Evolutionary conservation across 768 basidiomycete species (phyloP), one percentile per base, ranked within the genome.

Genomic region (Tephrocybe sp.): DNA sequence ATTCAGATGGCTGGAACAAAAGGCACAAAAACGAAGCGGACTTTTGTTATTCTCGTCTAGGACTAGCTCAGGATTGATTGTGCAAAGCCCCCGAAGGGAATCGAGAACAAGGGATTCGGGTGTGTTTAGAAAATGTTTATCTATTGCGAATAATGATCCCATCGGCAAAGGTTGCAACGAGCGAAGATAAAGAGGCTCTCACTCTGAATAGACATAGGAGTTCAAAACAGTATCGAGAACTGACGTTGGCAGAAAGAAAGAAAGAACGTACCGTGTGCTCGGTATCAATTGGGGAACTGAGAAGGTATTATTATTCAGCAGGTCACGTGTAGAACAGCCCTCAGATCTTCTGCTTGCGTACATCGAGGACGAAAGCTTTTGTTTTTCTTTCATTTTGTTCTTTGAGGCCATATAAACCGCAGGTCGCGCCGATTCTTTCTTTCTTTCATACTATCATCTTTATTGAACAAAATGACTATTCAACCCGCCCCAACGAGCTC

Each of bases 111-210:
- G 78, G 2, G 81, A 72, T 28, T 79, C 69, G 1, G 92, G 76
- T 3, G 76, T 63, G 67, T 94, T 93, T 53, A 89, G 55, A 54
- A 97, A 81, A 71, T 97, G 94, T 60, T 96, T 94, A 51, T 67
- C 71, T 73, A 16, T 44, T 42, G n/a, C 26, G 22, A 45, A 51
- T 6, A 18, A 43, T 8, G 12, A 28, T n/a, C n/a, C n/a, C n/a
- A 37, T 28, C 5, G 15, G 19, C 27, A 13, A 5, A 15, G 4
- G n/a, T 11, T 49, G 13, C 42, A 22, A 43, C n/a, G 27, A 28
- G 12, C 28, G 13, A 44, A 34, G 5, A 12, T 40, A 38, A 1
- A 22, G 1, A n/a, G 21, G n/a, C n/a, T n/a, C 65, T 40, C 22
- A 71, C 74, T 71, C 57, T 72, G 70, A 19, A 68, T 56, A 39